Conservation (phyloP, 805 yeast species). For the Yarrowia osloensis region DNA sequence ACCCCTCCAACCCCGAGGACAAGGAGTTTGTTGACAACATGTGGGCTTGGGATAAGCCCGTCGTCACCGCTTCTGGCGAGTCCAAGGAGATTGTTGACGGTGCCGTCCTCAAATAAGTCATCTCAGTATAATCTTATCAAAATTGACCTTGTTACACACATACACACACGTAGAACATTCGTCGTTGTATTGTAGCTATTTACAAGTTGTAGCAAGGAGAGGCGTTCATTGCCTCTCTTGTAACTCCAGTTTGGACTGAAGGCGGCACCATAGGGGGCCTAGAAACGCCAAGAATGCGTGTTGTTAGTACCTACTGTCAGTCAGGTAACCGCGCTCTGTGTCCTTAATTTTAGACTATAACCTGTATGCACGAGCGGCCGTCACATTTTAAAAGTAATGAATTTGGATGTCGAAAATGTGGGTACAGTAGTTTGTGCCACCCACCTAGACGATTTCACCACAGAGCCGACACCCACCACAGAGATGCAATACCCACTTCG, state of each 20-base stretch:
- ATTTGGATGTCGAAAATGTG: too few relatives aligned
- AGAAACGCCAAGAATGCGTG: background rate
- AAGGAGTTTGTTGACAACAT: constrained; percentile 80
- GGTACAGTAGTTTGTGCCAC: too few relatives aligned
- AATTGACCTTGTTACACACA: background rate
- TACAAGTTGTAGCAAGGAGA: background rate
- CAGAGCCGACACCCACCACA: too few relatives aligned
- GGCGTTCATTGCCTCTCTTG: background rate
- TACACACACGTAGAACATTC: background rate
- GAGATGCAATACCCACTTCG: too few relatives aligned
- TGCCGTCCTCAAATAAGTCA: constrained; percentile 84
- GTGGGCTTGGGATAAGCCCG: constrained; percentile 98
- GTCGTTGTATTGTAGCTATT: background rate
- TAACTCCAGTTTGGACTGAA: background rate
- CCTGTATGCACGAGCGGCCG: too few relatives aligned
- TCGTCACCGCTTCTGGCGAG: constrained; percentile 64
- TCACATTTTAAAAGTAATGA: too few relatives aligned
- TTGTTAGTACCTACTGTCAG: too few relatives aligned
- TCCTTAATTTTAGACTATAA: too few relatives aligned
- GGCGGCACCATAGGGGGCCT: background rate
- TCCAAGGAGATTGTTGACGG: constrained; percentile 91
- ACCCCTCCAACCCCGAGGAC: constrained; percentile 72
- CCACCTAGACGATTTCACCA: too few relatives aligned
- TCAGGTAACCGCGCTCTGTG: too few relatives aligned
- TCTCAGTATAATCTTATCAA: background rate